Conservation (phyloP, 1,284 basidiomycete genomes). For the Abortiporus biennis region DNA sequence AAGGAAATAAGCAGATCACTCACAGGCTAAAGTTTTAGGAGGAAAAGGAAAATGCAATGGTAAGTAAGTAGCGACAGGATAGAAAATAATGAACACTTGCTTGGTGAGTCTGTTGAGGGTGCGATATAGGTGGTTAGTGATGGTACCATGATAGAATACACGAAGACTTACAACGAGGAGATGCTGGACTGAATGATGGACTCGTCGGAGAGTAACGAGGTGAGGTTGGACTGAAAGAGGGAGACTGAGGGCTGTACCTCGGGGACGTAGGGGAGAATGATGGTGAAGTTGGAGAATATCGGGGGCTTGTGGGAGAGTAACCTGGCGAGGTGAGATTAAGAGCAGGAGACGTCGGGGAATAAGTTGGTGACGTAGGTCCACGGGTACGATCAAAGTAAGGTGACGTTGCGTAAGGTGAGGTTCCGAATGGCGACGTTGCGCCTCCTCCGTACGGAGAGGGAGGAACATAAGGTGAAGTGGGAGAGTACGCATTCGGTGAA, state of each 20-base stretch:
- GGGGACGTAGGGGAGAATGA: slow-evolving; percentile 85
- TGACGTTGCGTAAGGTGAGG: slow-evolving; percentile 74
- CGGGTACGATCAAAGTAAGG: slow-evolving; percentile 66
- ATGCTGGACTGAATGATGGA: slow-evolving; percentile 83
- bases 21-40: slow-evolving; percentile 44
- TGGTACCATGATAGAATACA: slow-evolving; percentile 10
- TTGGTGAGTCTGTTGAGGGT: slow-evolving; percentile 63
- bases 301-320: slow-evolving; percentile 86
- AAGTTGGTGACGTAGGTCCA: slow-evolving; percentile 74
- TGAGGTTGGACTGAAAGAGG: slow-evolving; percentile 82
- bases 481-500: slow-evolving; percentile 80
- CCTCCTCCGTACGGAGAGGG: slow-evolving; percentile 74
- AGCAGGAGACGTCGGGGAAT: slow-evolving; percentile 80
- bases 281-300: slow-evolving; percentile 81
- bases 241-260: slow-evolving; percentile 76
- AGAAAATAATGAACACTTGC: slow-evolving; percentile 37
- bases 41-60: slow-evolving; percentile 12
- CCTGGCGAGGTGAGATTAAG: slow-evolving; percentile 78
- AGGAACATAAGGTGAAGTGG: slow-evolving; percentile 84
- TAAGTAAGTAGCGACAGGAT: slow-evolving; percentile 13
- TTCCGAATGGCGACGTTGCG: slow-evolving; percentile 77
- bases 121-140: slow-evolving; percentile 21
- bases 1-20: slow-evolving; percentile 23
- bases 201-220: slow-evolving; percentile 83
- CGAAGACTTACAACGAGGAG: slow-evolving; percentile 64